Conservation (phyloP, 2,329 filamentous ascomycete species). For the Aotearoamyces nothofagi region DNA sequence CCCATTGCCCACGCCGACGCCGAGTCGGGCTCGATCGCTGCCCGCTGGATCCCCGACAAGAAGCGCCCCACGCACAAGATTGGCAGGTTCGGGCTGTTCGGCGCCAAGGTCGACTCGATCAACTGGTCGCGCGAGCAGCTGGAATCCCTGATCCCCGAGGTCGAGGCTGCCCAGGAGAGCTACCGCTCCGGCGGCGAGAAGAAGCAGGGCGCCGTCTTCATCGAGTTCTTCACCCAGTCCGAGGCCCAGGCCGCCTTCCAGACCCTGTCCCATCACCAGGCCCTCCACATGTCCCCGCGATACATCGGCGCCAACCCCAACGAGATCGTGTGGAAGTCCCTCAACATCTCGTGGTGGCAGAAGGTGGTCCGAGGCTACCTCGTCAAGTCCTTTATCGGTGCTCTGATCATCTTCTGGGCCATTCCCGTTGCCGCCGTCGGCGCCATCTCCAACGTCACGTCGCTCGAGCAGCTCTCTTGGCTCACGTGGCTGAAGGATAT, state of each 20-base stretch:
- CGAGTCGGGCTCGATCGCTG: constrained; percentile 56
- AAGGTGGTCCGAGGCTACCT: constrained; percentile 56
- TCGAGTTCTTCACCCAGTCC: constrained; percentile 73
- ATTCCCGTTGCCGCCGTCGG: constrained; percentile 66
- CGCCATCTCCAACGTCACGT: constrained; percentile 69
- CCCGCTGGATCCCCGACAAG: constrained; percentile 58
- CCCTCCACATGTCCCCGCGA: constrained; percentile 68
- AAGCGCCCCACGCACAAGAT: constrained; percentile 64
- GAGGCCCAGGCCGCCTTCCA: constrained; percentile 82
- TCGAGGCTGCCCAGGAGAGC: constrained; percentile 49
- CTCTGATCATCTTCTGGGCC: constrained; percentile 77
- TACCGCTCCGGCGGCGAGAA: constrained; percentile 51
- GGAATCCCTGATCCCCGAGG: constrained; percentile 56
- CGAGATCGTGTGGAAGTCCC: constrained; percentile 78
- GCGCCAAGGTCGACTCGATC: constrained; percentile 89
- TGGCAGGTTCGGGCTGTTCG: constrained; percentile 53
- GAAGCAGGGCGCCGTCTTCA: constrained; percentile 55
- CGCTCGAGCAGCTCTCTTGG: constrained; percentile 49
- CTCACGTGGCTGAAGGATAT: constrained; percentile 60
- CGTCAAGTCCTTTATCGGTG: constrained; percentile 57
- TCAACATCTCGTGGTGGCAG: constrained; percentile 80
- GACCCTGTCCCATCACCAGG: constrained; percentile 72
- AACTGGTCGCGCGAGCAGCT: constrained; percentile 74
- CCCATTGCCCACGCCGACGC: constrained; percentile 37
- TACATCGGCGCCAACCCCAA: constrained; percentile 69